Evolutionary conservation across 2,329 filamentous ascomycete genomes (phyloP).

Genomic region (Parasarocladium wereldwijsianum): DNA sequence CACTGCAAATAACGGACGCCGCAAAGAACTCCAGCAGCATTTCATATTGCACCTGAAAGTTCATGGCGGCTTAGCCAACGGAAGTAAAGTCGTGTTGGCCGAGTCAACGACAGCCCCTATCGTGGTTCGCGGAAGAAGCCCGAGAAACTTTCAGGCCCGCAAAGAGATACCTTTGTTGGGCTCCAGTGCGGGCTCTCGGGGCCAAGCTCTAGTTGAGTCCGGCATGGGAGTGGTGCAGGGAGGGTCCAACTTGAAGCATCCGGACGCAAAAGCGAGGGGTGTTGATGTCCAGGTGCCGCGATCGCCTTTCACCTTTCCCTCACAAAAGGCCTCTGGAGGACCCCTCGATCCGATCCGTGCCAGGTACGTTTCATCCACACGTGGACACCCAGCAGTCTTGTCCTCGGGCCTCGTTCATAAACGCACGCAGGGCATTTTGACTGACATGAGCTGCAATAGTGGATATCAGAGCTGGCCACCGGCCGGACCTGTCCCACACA

Average conservation of each 20-base stretch:
- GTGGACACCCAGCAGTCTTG: neutral
- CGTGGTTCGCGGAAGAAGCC: constrained; percentile 84
- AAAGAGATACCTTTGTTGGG: constrained; percentile 84
- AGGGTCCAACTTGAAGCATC: constrained; percentile 36
- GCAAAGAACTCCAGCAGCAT: constrained; percentile 92
- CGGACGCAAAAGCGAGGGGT: constrained; percentile 35
- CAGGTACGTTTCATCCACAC: constrained; percentile 32
- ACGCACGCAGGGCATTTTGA: constrained; percentile 1
- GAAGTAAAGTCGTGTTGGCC: constrained; percentile 65
- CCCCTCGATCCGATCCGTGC: constrained; percentile 39
- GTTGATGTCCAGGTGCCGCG: constrained; percentile 41
- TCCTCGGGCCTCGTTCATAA: constrained; percentile 1
- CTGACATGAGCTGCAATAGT: neutral
- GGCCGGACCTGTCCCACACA: constrained; percentile 26
- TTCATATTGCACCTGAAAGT: constrained; percentile 84
- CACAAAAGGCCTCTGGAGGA: constrained; percentile 38
- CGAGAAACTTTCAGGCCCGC: constrained; percentile 83
- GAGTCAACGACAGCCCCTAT: constrained; percentile 82
- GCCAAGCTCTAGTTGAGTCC: constrained; percentile 57
- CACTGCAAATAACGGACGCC: constrained; percentile 86
- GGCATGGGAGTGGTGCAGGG: constrained; percentile 46
- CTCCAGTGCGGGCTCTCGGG: constrained; percentile 59
- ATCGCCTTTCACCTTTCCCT: constrained; percentile 42
- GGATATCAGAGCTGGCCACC: neutral
- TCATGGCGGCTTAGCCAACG: constrained; percentile 67